Evolutionary conservation across 768 basidiomycete species (phyloP).

Genomic region (Cyclocybe cylindracea): DNA sequence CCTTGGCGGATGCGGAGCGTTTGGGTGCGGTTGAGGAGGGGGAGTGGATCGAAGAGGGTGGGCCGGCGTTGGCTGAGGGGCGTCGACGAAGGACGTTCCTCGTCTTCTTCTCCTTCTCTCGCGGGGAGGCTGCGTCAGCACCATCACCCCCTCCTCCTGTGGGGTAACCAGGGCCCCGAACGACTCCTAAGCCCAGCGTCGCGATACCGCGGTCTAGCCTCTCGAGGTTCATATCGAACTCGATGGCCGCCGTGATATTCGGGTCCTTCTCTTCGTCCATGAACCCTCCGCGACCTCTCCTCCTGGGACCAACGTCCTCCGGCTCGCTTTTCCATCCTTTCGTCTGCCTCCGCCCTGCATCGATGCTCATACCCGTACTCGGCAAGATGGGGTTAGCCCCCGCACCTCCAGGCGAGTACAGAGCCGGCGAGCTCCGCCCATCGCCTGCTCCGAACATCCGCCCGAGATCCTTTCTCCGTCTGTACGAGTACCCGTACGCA

Average conservation of each 20-base stretch:
- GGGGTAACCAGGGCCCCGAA: background rate
- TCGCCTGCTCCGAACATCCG: background rate
- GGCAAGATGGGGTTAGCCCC: background rate
- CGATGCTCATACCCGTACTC: conserved; percentile 3
- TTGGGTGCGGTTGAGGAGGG: background rate
- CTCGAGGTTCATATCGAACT: conserved; percentile 9
- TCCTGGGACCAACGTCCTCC: no score
- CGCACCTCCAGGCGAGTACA: background rate
- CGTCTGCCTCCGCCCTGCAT: background rate
- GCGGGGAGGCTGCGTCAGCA: background rate
- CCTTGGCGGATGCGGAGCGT: background rate
- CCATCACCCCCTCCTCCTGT: background rate
- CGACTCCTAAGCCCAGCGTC: background rate
- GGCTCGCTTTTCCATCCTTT: conserved; percentile 16
- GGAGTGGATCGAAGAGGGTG: background rate
- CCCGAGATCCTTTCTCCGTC: background rate
- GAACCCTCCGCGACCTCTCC: conserved; percentile 16
- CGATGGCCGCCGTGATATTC: background rate
- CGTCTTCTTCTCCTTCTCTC: conserved; percentile 8
- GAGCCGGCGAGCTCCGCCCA: background rate
- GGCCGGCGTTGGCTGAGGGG: background rate
- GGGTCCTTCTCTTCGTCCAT: conserved; percentile 15
- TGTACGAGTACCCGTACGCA: background rate
- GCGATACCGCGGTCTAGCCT: conserved; percentile 1
- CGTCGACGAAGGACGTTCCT: conserved; percentile 12